Percentiles rank a stretch among this genome's conserved stretches.
phyloP scores from a whole-genome alignment of 2,329 filamentous ascomycete genomes.

The Alternaria longipes region DNA sequence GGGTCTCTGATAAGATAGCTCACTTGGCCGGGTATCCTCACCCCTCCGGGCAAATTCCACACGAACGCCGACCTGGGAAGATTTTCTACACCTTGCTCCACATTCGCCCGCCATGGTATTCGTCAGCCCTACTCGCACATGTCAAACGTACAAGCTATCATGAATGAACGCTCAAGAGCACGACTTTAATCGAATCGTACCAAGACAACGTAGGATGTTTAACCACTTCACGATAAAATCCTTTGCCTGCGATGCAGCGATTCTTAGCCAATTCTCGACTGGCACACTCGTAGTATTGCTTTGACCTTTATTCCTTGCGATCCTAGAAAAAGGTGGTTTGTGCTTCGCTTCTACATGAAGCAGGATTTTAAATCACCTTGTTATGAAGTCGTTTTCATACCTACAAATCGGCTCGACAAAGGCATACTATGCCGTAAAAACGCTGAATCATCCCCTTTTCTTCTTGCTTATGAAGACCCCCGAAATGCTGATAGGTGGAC shows the following conservation, averaged over 20 bases:
- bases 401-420: background rate
- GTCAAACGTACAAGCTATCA: background rate
- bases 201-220: background rate
- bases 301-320: background rate
- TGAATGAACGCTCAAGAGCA: background rate
- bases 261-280: background rate
- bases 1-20: slow-evolving; percentile 6
- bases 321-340: background rate
- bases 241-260: background rate
- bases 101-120: background rate
- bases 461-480: too few species aligned
- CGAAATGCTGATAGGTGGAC: too few species aligned
- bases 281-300: background rate
- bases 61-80: background rate
- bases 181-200: background rate
- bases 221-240: background rate
- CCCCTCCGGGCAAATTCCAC: background rate
- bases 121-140: background rate
- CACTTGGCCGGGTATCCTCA: background rate
- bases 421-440: background rate
- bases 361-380: background rate
- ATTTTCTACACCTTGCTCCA: background rate
- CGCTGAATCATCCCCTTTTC: too few species aligned
- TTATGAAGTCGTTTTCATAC: background rate
- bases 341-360: background rate